Conservation (phyloP, 202 grass and related monocot genomes). For the Schoenoplectus tabernaemontani region DNA sequence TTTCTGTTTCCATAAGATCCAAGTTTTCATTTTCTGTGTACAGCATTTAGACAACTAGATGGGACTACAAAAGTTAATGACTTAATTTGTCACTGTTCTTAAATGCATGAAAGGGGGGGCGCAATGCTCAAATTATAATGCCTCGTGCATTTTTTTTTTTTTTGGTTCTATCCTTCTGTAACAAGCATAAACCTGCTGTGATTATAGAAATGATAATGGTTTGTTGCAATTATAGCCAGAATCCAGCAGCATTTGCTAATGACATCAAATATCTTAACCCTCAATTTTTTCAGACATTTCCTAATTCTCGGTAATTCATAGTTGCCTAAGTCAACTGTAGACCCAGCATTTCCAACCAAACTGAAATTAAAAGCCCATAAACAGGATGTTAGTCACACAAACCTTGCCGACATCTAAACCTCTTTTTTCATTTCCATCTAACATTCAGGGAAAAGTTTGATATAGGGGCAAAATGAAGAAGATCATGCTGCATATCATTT, state of each 20-base stretch:
- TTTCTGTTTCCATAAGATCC: background rate
- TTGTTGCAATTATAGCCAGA: background rate
- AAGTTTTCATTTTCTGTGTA: background rate
- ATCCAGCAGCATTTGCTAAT: background rate
- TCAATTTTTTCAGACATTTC: background rate
- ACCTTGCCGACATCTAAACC: background rate
- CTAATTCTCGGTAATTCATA: background rate
- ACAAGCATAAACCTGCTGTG: background rate
- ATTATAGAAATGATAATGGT: background rate
- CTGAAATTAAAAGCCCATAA: background rate
- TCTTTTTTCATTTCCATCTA: background rate
- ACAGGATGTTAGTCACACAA: background rate
- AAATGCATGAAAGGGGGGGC: slow-evolving; percentile 4
- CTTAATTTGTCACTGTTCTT: background rate
- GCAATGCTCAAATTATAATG: background rate
- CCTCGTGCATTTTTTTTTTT: background rate
- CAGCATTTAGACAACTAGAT: background rate
- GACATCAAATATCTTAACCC: background rate
- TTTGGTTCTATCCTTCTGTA: background rate
- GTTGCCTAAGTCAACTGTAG: background rate
- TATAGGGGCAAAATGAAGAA: background rate
- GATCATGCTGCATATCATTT: background rate
- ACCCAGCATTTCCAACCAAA: background rate
- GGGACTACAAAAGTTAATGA: background rate
- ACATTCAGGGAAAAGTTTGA: background rate